Percentiles rank a stretch among this genome's conserved stretches.
phyloP scores from a whole-genome alignment of 495 filamentous ascomycete species.

The Daldinia vernicosa region DNA sequence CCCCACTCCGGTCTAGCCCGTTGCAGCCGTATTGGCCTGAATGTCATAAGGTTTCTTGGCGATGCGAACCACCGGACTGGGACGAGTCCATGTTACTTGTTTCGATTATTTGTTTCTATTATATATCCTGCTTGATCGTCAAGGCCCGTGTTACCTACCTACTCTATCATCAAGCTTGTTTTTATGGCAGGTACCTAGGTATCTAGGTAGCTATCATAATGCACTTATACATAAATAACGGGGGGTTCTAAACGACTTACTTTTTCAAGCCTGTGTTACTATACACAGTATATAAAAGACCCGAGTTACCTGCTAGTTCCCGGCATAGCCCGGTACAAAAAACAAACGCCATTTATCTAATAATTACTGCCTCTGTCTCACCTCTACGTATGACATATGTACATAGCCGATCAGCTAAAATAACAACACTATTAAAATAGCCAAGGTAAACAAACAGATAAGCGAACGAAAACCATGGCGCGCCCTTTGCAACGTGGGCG shows the following conservation, averaged over 20 bases:
- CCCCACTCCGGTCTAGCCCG: background rate
- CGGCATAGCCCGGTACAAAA: background rate
- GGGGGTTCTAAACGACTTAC: no score
- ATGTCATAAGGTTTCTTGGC: conserved; percentile 15
- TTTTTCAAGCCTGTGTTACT: background rate
- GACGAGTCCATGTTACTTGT: conserved; percentile 16
- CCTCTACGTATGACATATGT: background rate
- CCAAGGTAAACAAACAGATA: conserved; percentile 16
- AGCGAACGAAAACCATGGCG: conserved; percentile 28
- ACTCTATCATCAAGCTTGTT: background rate
- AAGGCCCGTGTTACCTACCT: background rate
- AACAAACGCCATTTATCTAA: conserved; percentile 2
- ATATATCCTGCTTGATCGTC: conserved; percentile 2
- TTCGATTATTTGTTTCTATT: conserved; percentile 1
- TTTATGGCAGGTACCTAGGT: no score
- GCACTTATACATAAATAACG: background rate
- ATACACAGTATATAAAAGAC: background rate
- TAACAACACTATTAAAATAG: conserved; percentile 24
- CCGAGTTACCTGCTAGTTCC: background rate
- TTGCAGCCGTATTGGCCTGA: background rate
- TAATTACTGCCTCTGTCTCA: background rate
- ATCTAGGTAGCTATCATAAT: no score
- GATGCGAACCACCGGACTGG: conserved; percentile 24
- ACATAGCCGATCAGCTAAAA: conserved; percentile 1
- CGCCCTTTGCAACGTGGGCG: conserved; percentile 17